phyloP scores from a whole-genome alignment of 2,329 filamentous ascomycete species.

The Tolypocladium tundrense region DNA sequence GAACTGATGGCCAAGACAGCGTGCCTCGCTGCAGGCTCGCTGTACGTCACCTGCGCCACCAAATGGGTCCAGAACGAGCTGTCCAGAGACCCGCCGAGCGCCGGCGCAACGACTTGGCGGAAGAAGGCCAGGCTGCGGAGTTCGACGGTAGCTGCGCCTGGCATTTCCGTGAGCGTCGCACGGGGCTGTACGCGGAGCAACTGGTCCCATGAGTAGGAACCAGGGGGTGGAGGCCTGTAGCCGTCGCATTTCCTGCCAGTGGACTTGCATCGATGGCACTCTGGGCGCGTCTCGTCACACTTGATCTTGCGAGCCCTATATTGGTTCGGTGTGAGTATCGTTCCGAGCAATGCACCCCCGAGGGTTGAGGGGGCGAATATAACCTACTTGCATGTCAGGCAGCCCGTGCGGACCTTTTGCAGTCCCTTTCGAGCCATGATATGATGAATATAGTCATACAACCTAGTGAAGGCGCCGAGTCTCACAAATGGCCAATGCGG shows the following conservation, averaged over 20 bases:
- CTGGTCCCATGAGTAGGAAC: slow-evolving; percentile 22
- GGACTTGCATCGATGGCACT: slow-evolving; percentile 38
- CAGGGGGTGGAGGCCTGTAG: slow-evolving; percentile 27
- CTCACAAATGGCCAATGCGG: too few relatives aligned
- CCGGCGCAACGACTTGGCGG: slow-evolving; percentile 23
- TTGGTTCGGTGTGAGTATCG: not conserved
- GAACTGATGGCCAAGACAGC: slow-evolving; percentile 28
- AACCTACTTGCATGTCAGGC: slow-evolving; percentile 45
- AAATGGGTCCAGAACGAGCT: slow-evolving; percentile 30
- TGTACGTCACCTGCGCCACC: slow-evolving; percentile 24
- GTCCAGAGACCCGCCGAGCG: slow-evolving; percentile 23
- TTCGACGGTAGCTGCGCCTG: slow-evolving; percentile 11
- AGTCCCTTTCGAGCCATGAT: slow-evolving; percentile 14
- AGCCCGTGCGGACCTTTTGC: slow-evolving; percentile 34
- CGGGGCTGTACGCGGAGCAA: slow-evolving; percentile 17
- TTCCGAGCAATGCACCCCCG: too few relatives aligned
- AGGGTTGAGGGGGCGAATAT: slow-evolving; percentile 12
- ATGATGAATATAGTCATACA: not conserved
- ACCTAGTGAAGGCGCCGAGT: too few relatives aligned
- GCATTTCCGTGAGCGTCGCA: slow-evolving; percentile 8
- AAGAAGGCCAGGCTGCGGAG: slow-evolving; percentile 27
- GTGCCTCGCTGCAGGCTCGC: slow-evolving; percentile 26
- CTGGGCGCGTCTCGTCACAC: slow-evolving; percentile 44
- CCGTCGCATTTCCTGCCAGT: slow-evolving; percentile 46
- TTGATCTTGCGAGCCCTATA: slow-evolving; percentile 44